These are phyloP conservation scores for Epichloe bromicola DNA, from an alignment of 2,329 filamentous ascomycete genomes.

Conservation along the genomic window DNA sequence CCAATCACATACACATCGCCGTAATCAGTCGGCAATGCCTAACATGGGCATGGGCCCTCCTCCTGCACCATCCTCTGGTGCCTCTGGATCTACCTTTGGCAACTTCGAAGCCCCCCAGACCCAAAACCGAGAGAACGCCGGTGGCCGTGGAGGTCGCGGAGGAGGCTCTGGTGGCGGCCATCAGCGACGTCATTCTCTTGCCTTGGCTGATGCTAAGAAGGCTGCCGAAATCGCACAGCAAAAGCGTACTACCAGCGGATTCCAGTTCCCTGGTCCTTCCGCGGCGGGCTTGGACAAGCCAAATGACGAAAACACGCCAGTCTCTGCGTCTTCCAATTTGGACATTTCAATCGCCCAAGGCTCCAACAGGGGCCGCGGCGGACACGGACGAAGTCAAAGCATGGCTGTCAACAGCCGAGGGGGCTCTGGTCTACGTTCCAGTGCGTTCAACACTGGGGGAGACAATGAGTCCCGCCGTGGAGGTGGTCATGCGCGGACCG, in stretches of 20 bases:
- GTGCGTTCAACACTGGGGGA: slow-evolving; percentile 38
- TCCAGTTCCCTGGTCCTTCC: slow-evolving; percentile 80
- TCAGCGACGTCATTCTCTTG: slow-evolving; percentile 86
- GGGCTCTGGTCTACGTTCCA: slow-evolving; percentile 57
- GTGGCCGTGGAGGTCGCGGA: slow-evolving; percentile 53
- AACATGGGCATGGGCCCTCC: slow-evolving; percentile 83
- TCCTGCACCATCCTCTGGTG: slow-evolving; percentile 82
- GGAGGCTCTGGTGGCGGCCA: slow-evolving; percentile 62
- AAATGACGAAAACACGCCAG: slow-evolving; percentile 31
- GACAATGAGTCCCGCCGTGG: slow-evolving; percentile 57
- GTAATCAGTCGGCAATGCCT: slow-evolving; percentile 93
- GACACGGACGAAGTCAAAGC: slow-evolving; percentile 73
- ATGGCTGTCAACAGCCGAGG: slow-evolving; percentile 68
- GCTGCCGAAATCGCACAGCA: slow-evolving; percentile 93
- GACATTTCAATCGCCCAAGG: slow-evolving; percentile 26
- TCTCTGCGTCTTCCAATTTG: slow-evolving; percentile 15
- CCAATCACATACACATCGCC: slow-evolving; percentile 77
- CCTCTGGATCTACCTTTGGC: slow-evolving; percentile 65
- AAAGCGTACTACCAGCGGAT: slow-evolving; percentile 85
- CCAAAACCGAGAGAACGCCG: slow-evolving; percentile 22
- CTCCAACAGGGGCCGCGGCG: slow-evolving; percentile 40
- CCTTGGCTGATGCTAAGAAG: slow-evolving; percentile 91
- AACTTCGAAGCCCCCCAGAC: slow-evolving; percentile 54
- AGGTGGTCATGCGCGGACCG: slow-evolving; percentile 68
- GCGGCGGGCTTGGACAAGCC: slow-evolving; percentile 50